Percentiles rank a stretch among this genome's conserved stretches.
phyloP scores from a whole-genome alignment of 73 alveolate species.

The Paramecium biaurelia region DNA sequence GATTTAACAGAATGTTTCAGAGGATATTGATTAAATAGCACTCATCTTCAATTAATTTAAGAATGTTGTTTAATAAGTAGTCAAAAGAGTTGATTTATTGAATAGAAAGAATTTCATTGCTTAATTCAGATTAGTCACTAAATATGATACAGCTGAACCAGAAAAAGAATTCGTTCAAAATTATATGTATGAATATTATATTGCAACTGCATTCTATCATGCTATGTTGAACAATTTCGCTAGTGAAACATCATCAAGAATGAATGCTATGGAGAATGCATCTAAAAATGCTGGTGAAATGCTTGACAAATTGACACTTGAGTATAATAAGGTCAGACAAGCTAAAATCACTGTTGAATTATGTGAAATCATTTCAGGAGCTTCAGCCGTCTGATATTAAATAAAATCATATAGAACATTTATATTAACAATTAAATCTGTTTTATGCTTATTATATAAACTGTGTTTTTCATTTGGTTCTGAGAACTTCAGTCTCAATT shows the following conservation, averaged over 20 bases:
- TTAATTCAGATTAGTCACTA: constrained; percentile 49
- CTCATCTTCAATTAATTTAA: constrained; percentile 80
- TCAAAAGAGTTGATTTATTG: constrained; percentile 78
- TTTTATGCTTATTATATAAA: not conserved
- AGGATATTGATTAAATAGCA: constrained; percentile 71
- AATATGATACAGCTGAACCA: constrained; percentile 65
- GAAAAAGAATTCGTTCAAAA: constrained; percentile 51
- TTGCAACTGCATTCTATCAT: constrained; percentile 80
- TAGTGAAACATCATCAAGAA: constrained; percentile 86
- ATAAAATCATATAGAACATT: not conserved
- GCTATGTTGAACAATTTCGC: constrained; percentile 84
- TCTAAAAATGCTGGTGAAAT: constrained; percentile 86
- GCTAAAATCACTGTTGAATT: constrained; percentile 86
- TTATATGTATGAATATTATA: constrained; percentile 78
- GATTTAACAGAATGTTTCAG: constrained; percentile 60
- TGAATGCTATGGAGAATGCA: constrained; percentile 94
- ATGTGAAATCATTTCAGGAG: constrained; percentile 92
- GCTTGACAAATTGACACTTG: constrained; percentile 78
- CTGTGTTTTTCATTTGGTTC: constrained; percentile 6
- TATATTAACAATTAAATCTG: not conserved
- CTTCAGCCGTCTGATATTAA: constrained; percentile 76
- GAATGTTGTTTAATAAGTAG: constrained; percentile 73
- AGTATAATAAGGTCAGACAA: constrained; percentile 88
- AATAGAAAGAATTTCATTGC: constrained; percentile 74
- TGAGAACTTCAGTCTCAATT: not conserved